phyloP scores from a whole-genome alignment of 768 basidiomycete species.

The Trametes punicea region DNA sequence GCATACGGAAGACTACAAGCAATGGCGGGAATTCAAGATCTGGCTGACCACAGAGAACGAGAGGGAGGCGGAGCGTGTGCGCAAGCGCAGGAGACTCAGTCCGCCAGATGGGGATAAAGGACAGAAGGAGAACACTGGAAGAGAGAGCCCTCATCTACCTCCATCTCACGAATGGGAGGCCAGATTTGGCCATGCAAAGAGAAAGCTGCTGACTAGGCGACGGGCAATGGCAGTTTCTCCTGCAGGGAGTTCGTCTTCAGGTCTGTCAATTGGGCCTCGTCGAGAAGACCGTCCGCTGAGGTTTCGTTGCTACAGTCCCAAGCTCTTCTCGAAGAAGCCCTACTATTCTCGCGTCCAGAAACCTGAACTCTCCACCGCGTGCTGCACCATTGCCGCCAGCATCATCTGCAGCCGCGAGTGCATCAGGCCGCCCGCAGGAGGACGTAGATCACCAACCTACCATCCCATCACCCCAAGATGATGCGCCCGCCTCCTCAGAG shows the following conservation, averaged over 20 bases:
- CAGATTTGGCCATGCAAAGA: not conserved
- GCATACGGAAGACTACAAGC: conserved; percentile 45
- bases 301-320: not conserved
- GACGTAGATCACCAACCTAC: not conserved
- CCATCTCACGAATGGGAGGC: not conserved
- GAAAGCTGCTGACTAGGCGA: not conserved
- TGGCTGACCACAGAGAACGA: conserved; percentile 28
- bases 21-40: conserved; percentile 33
- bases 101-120: not conserved
- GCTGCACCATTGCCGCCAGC: not conserved
- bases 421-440: not conserved
- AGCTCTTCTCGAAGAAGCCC: not conserved
- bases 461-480: not conserved
- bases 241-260: not conserved
- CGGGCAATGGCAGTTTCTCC: not conserved
- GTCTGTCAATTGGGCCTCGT: not conserved
- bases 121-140: not conserved
- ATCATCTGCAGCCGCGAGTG: not conserved
- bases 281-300: not conserved
- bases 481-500: conserved; percentile 2
- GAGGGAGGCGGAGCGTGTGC: not conserved
- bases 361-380: conserved; percentile 2
- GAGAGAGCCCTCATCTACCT: not conserved
- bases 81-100: conserved; percentile 12
- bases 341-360: not conserved